Percentiles rank a stretch among this genome's conserved stretches.
phyloP scores from a whole-genome alignment of 108 stramenopile species.

The Nannochloropsis granulata region DNA sequence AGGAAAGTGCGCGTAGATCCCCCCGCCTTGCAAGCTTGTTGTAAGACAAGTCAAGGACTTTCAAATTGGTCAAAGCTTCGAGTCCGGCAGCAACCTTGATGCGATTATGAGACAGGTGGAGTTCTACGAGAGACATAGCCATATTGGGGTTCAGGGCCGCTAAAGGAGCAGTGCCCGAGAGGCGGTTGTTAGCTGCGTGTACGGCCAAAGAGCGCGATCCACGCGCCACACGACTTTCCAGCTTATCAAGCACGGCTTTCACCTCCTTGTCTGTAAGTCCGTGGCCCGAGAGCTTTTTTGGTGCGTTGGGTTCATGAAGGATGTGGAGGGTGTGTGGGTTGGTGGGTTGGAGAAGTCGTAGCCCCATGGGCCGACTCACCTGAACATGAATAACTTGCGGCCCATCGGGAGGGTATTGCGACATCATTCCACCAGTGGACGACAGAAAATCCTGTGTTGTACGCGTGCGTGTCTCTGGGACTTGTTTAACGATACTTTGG shows the following conservation, averaged over 20 bases:
- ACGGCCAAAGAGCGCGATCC: not conserved
- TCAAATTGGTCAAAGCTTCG: not conserved
- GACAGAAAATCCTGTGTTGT: no score
- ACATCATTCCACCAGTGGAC: no score
- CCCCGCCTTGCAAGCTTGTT: not conserved
- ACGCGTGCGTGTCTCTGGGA: no score
- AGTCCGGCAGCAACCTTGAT: not conserved
- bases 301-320: no score
- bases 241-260: not conserved
- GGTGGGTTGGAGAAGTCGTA: no score
- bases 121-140: not conserved
- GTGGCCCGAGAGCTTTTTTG: not conserved
- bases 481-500: no score
- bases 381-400: no score
- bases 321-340: no score
- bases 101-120: not conserved
- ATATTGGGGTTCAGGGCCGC: not conserved
- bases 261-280: not conserved
- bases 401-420: no score
- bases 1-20: not conserved
- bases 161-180: not conserved
- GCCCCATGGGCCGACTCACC: no score
- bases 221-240: not conserved
- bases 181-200: not conserved
- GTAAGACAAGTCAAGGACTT: not conserved